A percentile compares a stretch with the other conserved stretches of the same genome.
phyloP scores from a whole-genome alignment of 2,329 filamentous ascomycete species.

The Albifimbria verrucaria region DNA sequence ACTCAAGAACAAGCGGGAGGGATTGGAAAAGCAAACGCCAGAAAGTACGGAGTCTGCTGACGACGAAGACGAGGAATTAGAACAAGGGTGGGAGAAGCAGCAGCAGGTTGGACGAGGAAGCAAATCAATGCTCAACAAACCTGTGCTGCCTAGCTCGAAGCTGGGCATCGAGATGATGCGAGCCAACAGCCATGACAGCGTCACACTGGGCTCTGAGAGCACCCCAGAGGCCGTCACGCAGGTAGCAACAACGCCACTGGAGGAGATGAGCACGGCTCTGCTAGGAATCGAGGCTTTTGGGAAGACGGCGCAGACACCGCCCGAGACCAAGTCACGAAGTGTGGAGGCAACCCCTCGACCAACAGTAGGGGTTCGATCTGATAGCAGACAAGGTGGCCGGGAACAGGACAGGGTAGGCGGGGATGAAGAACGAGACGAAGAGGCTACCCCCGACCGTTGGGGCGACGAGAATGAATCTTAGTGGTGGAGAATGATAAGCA shows the following conservation, averaged over 20 bases:
- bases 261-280: constrained; percentile 32
- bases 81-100: constrained; percentile 45
- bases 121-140: constrained; percentile 40
- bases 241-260: constrained; percentile 45
- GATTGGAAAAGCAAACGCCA: constrained; percentile 66
- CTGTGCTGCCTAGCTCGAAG: constrained; percentile 73
- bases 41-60: constrained; percentile 85
- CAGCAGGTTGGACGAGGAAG: constrained; percentile 45
- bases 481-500: constrained; percentile 3
- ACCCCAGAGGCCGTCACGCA: constrained; percentile 51
- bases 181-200: constrained; percentile 88
- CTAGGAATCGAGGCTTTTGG: constrained; percentile 15
- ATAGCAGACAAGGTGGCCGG: constrained; percentile 7
- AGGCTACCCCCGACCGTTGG: constrained; percentile 38
- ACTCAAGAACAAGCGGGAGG: constrained; percentile 70
- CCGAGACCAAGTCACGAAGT: constrained; percentile 17
- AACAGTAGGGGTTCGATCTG: constrained; percentile 11
- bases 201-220: constrained; percentile 50
- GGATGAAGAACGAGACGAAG: constrained; percentile 23
- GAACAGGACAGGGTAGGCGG: not conserved
- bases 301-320: constrained; percentile 19
- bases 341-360: constrained; percentile 45
- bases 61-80: constrained; percentile 91
- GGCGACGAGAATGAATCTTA: constrained; percentile 14
- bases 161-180: constrained; percentile 97